Conservation (phyloP, 768 basidiomycete genomes). For the Tricholoma bakamatsutake region DNA sequence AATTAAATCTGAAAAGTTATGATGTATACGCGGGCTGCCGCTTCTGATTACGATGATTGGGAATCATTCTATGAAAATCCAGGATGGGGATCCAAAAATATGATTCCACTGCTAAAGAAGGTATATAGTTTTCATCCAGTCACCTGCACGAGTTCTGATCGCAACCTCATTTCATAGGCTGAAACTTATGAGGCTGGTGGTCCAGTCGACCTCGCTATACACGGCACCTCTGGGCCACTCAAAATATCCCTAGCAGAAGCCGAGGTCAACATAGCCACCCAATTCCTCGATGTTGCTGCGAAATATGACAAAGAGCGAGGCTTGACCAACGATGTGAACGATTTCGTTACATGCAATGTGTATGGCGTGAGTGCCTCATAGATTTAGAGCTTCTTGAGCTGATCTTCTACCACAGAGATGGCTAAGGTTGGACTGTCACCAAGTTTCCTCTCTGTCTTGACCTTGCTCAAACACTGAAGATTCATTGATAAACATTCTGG, state of each 20-base stretch:
- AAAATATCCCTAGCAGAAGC: constrained; percentile 38
- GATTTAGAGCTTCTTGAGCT: background rate
- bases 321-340: constrained; percentile 42
- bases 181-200: constrained; percentile 32
- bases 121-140: constrained; percentile 20
- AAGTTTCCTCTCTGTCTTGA: background rate
- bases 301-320: constrained; percentile 44
- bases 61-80: constrained; percentile 41
- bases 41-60: constrained; percentile 68
- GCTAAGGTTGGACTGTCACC: constrained; percentile 35
- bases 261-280: constrained; percentile 33
- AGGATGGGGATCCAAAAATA: constrained; percentile 54
- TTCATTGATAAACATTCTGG: constrained; percentile 51
- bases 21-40: constrained; percentile 27
- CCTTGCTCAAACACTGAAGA: constrained; percentile 33
- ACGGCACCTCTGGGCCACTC: constrained; percentile 46
- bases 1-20: background rate
- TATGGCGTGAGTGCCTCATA: constrained; percentile 39
- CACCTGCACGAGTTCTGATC: background rate
- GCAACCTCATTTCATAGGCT: constrained; percentile 20
- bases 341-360: constrained; percentile 33
- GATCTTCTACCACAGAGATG: constrained; percentile 34
- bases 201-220: constrained; percentile 21
- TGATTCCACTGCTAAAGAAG: constrained; percentile 57
- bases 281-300: constrained; percentile 42